Evolutionary conservation across 345 rosid species (phyloP), one percentile per base, ranked within the genome.

Genomic region (Dovyalis caffra): DNA sequence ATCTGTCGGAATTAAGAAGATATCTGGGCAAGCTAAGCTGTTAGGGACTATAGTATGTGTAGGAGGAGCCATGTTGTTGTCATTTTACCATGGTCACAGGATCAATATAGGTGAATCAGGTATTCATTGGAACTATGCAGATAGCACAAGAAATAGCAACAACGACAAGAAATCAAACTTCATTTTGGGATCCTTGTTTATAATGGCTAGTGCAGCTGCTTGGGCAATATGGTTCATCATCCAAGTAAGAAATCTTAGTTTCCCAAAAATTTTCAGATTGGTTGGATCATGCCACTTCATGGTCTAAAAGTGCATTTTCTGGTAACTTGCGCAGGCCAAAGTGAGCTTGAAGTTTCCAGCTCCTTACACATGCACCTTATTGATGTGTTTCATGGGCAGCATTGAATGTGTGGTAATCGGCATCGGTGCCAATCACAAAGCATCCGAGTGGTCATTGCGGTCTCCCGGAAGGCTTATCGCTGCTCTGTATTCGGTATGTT

Each of bases 21-120:
- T 64, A 62, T 78, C 96, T 5, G 98, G 97, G 63, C 89, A 82
- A 79, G 99, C 98, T 1, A 95, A 95, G 81, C 86, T 90, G 72
- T 8, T 86, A 0, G 99, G 99, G 26, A 95, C 99, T 16, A 2
- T 79, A 31, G 71, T 87, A 2, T 95, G 99, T 73, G 98, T 95
- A 29, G 86, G 88, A 5, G 99, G 99, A 67, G 98, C 98, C 23
- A 95, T 95, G 98, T 47, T 95, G 77, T 82, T 93, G 67, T 93
- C 98, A 3, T 95, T 93, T 69, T 95, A 91, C 85, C 97, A 91
- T 75, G 97, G 98, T 26, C 83, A 82, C 29, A 69, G 34, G 21
- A 73, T 95, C 25, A 86, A 77, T 29, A 81, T 90, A 3, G 90
- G 92, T 3, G 81, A 84, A 78, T 90, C 98, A 6, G 78, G 80